A percentile compares a stretch with the other conserved stretches of the same genome.
Evolutionary conservation across 1,139 yeast genomes (phyloP).

Genomic region (Casaregolazyma lundiana): DNA sequence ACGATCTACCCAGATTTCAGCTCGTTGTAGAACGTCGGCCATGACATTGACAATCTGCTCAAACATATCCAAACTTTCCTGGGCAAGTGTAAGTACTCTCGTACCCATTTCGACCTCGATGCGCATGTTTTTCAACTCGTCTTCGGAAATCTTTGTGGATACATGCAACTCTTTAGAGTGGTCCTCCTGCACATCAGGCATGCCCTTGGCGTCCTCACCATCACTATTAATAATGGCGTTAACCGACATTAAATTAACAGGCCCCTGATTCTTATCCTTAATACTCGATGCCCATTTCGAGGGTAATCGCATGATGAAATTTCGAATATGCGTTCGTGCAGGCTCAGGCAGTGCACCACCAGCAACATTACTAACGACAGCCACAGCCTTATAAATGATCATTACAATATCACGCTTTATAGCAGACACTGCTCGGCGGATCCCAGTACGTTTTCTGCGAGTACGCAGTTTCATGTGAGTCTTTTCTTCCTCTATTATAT

Average conservation of each 20-base stretch:
- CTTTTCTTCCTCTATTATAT: conserved; percentile 42
- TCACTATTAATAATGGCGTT: background rate
- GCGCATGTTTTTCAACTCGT: conserved; percentile 14
- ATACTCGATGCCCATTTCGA: conserved; percentile 46
- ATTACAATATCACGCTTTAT: conserved; percentile 78
- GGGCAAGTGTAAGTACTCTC: conserved; percentile 72
- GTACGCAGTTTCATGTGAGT: conserved; percentile 24
- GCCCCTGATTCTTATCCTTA: conserved; percentile 2
- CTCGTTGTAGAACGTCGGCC: conserved; percentile 75
- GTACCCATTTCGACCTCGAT: conserved; percentile 50
- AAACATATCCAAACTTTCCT: conserved; percentile 86
- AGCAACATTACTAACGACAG: conserved; percentile 78
- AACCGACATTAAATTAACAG: background rate
- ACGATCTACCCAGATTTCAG: conserved; percentile 65
- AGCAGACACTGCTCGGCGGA: conserved; percentile 32
- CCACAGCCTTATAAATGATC: conserved; percentile 84
- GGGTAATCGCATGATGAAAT: conserved; percentile 71
- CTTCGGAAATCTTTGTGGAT: background rate
- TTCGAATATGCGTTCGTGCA: conserved; percentile 78
- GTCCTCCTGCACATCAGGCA: background rate
- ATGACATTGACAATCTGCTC: conserved; percentile 76
- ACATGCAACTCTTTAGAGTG: background rate
- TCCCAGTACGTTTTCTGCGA: conserved; percentile 10
- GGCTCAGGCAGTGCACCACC: conserved; percentile 75
- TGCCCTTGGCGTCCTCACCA: background rate